A percentile compares a stretch with the other conserved stretches of the same genome.
Evolutionary conservation across 2,329 filamentous ascomycete species (phyloP).

Genomic region (Parafenestella ontariensis): DNA sequence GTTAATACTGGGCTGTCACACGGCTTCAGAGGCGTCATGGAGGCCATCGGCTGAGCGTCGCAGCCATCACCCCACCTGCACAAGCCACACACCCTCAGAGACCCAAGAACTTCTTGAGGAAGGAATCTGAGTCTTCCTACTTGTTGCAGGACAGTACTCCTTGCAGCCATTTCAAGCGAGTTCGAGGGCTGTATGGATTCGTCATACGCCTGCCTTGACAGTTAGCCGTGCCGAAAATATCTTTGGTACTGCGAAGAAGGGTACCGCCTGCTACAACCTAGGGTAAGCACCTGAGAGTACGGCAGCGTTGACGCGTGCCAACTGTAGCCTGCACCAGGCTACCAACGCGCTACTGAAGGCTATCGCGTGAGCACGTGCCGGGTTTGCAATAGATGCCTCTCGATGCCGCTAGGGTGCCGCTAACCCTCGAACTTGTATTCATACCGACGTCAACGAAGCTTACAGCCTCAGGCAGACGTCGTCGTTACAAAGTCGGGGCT

Average conservation of each 20-base stretch:
- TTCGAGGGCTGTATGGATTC: not conserved
- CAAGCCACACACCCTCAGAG: too few species aligned
- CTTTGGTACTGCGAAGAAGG: not conserved
- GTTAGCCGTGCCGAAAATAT: not conserved
- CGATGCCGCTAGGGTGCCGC: not conserved
- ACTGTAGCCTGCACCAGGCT: conserved; percentile 3
- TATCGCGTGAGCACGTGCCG: conserved; percentile 10
- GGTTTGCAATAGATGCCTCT: not conserved
- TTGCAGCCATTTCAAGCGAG: too few species aligned
- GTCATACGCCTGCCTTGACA: not conserved
- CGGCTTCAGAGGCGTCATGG: too few species aligned
- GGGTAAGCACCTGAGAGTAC: not conserved
- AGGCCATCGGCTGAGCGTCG: not conserved
- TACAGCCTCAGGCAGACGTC: conserved; percentile 4
- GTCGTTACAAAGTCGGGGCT: conserved; percentile 22
- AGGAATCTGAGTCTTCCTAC: too few species aligned
- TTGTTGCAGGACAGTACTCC: too few species aligned
- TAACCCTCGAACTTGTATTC: not conserved
- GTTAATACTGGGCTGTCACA: not conserved
- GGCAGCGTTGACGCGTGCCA: conserved; percentile 4
- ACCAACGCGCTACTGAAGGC: not conserved
- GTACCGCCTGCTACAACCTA: not conserved
- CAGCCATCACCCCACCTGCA: too few species aligned
- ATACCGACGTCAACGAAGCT: conserved; percentile 8
- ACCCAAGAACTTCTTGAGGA: too few species aligned